Evolutionary conservation across 495 filamentous ascomycete species (phyloP).

Genomic region (Penicillium ochrochloron): DNA sequence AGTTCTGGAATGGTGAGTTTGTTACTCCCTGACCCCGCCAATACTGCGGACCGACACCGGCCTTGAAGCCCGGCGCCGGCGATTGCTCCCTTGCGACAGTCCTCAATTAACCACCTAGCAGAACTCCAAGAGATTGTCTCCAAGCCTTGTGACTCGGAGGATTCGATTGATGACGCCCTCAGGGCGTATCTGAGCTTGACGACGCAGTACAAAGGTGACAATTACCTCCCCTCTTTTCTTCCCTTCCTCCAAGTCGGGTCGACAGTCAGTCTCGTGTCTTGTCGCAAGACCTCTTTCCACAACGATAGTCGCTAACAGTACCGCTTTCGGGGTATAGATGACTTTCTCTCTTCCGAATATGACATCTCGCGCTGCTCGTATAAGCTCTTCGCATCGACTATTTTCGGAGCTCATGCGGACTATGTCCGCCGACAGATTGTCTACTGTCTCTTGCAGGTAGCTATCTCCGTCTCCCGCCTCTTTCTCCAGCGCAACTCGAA

Average conservation of each 20-base stretch:
- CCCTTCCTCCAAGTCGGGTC: neutral
- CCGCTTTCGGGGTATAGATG: constrained; percentile 51
- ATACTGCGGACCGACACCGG: neutral
- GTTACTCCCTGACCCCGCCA: constrained; percentile 8
- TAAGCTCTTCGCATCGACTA: constrained; percentile 71
- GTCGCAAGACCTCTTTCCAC: neutral
- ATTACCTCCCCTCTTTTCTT: neutral
- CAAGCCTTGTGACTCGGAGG: constrained; percentile 70
- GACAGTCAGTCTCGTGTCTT: neutral
- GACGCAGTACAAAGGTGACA: constrained; percentile 70
- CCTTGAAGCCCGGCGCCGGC: neutral
- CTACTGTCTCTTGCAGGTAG: constrained; percentile 84
- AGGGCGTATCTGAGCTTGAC: constrained; percentile 82
- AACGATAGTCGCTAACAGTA: neutral
- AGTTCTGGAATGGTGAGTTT: constrained; percentile 88
- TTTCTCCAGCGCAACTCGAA: neutral
- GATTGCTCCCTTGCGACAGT: constrained; percentile 12
- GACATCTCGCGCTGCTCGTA: constrained; percentile 85
- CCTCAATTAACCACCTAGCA: constrained; percentile 39
- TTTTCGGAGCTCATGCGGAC: constrained; percentile 75
- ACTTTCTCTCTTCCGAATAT: constrained; percentile 81
- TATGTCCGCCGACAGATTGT: constrained; percentile 94
- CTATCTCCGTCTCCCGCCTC: neutral
- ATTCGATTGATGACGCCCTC: constrained; percentile 83
- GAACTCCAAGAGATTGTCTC: constrained; percentile 83